Evolutionary conservation across 176 grass and related monocot species (phyloP).

Genomic region (Oryza longistaminata): DNA sequence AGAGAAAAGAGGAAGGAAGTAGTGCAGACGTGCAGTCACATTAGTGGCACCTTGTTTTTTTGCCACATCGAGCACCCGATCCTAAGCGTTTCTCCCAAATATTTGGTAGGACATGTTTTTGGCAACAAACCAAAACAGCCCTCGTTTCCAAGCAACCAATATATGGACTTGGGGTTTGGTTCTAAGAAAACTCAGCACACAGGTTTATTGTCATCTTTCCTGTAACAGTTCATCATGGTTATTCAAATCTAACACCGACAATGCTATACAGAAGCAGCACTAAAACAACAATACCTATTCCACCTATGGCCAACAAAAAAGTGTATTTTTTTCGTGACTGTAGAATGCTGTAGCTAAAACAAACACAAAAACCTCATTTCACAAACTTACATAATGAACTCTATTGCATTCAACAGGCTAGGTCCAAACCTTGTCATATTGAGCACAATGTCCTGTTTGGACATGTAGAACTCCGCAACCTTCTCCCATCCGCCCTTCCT

Average conservation of each 20-base stretch:
- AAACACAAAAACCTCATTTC: conserved; percentile 4
- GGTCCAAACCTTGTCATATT: conserved; percentile 65
- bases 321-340: conserved; percentile 16
- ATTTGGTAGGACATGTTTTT: no score
- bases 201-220: neutral
- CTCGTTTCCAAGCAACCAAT: neutral
- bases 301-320: neutral
- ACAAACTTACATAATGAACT: conserved; percentile 48
- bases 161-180: neutral
- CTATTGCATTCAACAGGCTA: conserved; percentile 50
- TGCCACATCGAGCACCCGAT: no score
- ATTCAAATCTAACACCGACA: conserved; percentile 17
- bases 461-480: conserved; percentile 58
- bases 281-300: conserved; percentile 11
- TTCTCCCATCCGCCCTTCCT: conserved; percentile 53
- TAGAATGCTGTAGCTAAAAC: neutral
- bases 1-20: no score
- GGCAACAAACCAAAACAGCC: no score
- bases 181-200: neutral
- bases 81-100: no score
- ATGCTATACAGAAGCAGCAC: conserved; percentile 35
- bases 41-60: no score
- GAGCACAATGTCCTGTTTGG: conserved; percentile 64
- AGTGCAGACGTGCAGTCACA: no score
- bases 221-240: conserved; percentile 11